Base-by-base conservation (phyloP, 2,329 filamentous ascomycete species). In the Xylariaceae sp. region DNA sequence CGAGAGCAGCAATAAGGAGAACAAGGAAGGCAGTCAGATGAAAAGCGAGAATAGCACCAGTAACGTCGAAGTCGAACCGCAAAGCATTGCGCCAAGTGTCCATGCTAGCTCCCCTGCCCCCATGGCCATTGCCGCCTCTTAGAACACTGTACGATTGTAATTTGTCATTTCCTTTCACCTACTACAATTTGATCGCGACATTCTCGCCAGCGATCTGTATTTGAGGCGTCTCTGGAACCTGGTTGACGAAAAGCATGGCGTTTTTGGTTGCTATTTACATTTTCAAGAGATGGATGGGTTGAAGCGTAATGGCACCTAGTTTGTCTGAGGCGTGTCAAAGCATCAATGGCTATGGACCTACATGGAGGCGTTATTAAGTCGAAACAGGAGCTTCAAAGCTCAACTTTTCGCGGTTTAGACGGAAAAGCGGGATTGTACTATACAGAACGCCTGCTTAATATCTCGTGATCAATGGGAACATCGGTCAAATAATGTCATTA, bases 1-100 rank as follows among this genome's bases (percentile, higher is more conserved):
- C 40, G 78, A 80, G 17, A 72, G 79, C 67, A 86, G 83, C 75
- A 83, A 80, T 68, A 87, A 90, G 71, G 83, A 88, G 71, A 86
- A 86, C 69, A 84, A 89, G 63, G 88, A 89, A 46, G 78, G 73
- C 31, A 74, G 73, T 53, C 78, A 79, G 56, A 71, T 73, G 58
- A 82, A 82, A 71, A 82, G 81, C 68, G 78, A 75, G 40, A 72
- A 71, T 60, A 74, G 69, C 59, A 66, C 63, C 56, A 74, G 69
- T 21, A 69, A 74, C 12, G 74, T 51, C 46, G 83, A 83, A 39
- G 76, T 79, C 23, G 84, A 86, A 67, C 83, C 83, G 75, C 77
- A 73, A 52, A 84, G 80, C 65, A 73, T 72, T 9, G 70, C 75
- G 3, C 75, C 80, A 7, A 85, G 82, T 64, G 65, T 82, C 11